Evolutionary conservation across 805 yeast species (phyloP).

Genomic region (Wickerhamomyces sydowiorum): DNA sequence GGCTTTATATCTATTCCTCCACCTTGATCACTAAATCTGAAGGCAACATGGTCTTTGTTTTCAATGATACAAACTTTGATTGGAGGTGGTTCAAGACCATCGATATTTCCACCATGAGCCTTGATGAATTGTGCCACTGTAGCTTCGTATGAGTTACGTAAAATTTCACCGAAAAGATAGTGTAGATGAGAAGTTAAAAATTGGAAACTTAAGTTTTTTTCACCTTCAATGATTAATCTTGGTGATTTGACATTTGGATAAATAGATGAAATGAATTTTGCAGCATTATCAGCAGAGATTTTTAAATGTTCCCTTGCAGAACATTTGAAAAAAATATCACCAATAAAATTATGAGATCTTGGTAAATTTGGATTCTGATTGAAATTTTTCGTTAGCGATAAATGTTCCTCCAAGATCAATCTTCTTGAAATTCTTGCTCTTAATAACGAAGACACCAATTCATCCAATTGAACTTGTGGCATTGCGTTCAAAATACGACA

Average conservation of each 20-base stretch:
- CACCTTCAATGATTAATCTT: constrained; percentile 70
- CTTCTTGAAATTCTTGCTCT: constrained; percentile 87
- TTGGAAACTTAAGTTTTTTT: constrained; percentile 60
- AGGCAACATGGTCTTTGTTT: constrained; percentile 58
- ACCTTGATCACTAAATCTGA: constrained; percentile 83
- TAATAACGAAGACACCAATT: constrained; percentile 68
- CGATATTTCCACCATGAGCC: constrained; percentile 2
- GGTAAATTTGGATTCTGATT: constrained; percentile 38
- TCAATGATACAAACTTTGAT: constrained; percentile 71
- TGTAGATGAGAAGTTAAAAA: constrained; percentile 84
- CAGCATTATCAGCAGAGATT: constrained; percentile 45
- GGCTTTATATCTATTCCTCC: constrained; percentile 72
- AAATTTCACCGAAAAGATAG: constrained; percentile 79
- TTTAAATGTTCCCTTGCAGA: constrained; percentile 63
- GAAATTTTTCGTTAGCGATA: constrained; percentile 67
- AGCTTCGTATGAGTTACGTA: constrained; percentile 82
- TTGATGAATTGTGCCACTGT: constrained; percentile 48
- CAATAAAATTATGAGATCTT: constrained; percentile 44
- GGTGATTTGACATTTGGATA: constrained; percentile 62
- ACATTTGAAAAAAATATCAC: constrained; percentile 81
- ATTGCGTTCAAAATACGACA: constrained; percentile 53
- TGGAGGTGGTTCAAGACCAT: constrained; percentile 47
- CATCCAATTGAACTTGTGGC: constrained; percentile 62
- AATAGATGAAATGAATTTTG: constrained; percentile 44
- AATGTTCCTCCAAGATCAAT: constrained; percentile 87